Evolutionary conservation across 1,284 basidiomycete species (phyloP).

Genomic region (Heliocybe sulcata): DNA sequence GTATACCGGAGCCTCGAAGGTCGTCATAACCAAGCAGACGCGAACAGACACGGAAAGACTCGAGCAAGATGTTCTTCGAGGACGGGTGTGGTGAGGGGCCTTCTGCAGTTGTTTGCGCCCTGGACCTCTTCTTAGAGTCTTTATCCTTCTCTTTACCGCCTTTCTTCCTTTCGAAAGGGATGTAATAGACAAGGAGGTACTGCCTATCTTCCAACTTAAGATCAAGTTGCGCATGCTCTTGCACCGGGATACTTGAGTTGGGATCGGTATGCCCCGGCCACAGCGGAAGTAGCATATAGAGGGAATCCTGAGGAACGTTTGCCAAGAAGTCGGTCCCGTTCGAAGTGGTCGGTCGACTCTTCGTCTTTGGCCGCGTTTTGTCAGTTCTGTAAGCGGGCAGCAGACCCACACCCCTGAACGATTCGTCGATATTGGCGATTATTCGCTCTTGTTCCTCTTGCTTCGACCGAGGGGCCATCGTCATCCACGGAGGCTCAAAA

Average conservation of each 20-base stretch:
- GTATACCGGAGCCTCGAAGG: constrained; percentile 61
- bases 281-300: constrained; percentile 77
- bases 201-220: constrained; percentile 48
- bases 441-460: constrained; percentile 61
- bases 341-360: constrained; percentile 20
- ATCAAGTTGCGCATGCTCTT: constrained; percentile 20
- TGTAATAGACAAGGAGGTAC: constrained; percentile 71
- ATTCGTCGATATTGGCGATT: constrained; percentile 61
- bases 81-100: background rate
- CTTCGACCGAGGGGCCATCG: constrained; percentile 50
- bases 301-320: constrained; percentile 53
- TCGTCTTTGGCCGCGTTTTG: constrained; percentile 21
- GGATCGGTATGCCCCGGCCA: constrained; percentile 72
- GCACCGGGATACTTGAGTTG: constrained; percentile 20
- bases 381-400: constrained; percentile 43
- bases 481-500: constrained; percentile 59
- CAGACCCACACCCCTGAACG: constrained; percentile 71
- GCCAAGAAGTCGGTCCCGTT: constrained; percentile 43
- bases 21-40: constrained; percentile 62
- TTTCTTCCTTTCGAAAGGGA: constrained; percentile 33
- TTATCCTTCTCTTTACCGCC: constrained; percentile 24
- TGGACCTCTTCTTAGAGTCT: constrained; percentile 20
- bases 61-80: constrained; percentile 38
- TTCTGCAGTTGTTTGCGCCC: background rate
- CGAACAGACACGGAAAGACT: constrained; percentile 60